A percentile compares a stretch with the other conserved stretches of the same genome.
phyloP scores from a whole-genome alignment of 768 basidiomycete genomes.

The Lactarius indigo region DNA sequence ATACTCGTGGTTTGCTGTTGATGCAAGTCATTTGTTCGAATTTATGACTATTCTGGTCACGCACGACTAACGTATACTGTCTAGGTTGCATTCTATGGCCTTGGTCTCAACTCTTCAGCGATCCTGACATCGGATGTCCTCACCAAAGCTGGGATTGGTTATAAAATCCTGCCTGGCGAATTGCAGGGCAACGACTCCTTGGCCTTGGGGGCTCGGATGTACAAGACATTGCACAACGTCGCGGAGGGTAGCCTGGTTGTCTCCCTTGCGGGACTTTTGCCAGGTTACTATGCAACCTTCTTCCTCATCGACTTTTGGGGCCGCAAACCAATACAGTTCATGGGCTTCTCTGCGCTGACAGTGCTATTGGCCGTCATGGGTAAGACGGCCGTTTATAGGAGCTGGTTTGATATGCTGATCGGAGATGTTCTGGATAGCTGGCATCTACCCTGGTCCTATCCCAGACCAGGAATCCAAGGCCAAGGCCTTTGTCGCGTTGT shows the following conservation, averaged over 20 bases:
- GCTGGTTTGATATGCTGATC: constrained; percentile 30
- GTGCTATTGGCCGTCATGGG: constrained; percentile 66
- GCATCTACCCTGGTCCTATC: constrained; percentile 7
- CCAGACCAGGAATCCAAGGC: constrained; percentile 37
- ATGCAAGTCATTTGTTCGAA: constrained; percentile 45
- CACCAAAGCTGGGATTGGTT: constrained; percentile 55
- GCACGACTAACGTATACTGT: neutral
- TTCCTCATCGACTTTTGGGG: constrained; percentile 74
- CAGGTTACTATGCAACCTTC: constrained; percentile 69
- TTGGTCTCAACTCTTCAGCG: constrained; percentile 76
- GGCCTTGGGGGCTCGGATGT: constrained; percentile 28
- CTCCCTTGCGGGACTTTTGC: constrained; percentile 73
- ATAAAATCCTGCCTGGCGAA: constrained; percentile 25
- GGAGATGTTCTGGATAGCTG: constrained; percentile 23
- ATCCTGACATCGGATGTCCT: constrained; percentile 55
- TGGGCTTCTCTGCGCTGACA: constrained; percentile 69
- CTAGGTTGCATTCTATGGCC: constrained; percentile 83
- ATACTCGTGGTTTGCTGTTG: constrained; percentile 88
- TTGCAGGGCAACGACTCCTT: too few relatives aligned
- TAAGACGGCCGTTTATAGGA: constrained; percentile 34
- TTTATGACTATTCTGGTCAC: neutral
- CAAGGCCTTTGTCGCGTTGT: constrained; percentile 37
- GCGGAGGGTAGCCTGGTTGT: constrained; percentile 74
- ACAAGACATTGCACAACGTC: constrained; percentile 57
- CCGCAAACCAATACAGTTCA: constrained; percentile 74